A percentile compares a stretch with the other conserved stretches of the same genome.
Conservation (phyloP, 805 yeast species). For the Starmerella asiatica region DNA sequence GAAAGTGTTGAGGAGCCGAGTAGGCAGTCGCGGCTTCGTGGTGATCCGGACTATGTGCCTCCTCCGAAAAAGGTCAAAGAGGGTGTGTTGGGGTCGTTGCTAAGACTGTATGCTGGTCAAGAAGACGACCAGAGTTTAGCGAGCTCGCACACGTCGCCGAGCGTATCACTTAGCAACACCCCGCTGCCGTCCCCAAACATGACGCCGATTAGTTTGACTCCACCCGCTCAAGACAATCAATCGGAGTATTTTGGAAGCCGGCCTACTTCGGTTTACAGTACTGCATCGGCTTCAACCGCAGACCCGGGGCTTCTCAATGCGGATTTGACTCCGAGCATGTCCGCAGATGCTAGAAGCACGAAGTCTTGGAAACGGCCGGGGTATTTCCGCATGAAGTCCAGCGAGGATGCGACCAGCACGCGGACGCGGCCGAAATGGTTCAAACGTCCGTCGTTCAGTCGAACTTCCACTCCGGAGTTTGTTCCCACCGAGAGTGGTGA, state of each 20-base stretch:
- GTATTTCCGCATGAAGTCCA: slow-evolving; percentile 16
- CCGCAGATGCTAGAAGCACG: background rate
- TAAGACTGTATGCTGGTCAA: slow-evolving; percentile 43
- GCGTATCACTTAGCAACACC: slow-evolving; percentile 4
- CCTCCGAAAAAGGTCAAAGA: slow-evolving; percentile 60
- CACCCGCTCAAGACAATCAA: background rate
- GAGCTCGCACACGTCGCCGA: slow-evolving; percentile 4
- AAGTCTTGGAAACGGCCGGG: slow-evolving; percentile 17
- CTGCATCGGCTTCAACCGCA: background rate
- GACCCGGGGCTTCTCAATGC: too few species aligned
- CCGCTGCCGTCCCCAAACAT: slow-evolving; percentile 4
- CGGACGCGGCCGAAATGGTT: slow-evolving; percentile 24
- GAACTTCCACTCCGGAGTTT: slow-evolving; percentile 18
- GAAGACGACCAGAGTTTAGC: slow-evolving; percentile 16
- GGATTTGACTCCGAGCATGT: too few species aligned
- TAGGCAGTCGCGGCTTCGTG: slow-evolving; percentile 18
- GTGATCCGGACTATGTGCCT: slow-evolving; percentile 37
- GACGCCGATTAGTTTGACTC: background rate
- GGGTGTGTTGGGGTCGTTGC: slow-evolving; percentile 70
- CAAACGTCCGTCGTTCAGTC: slow-evolving; percentile 18
- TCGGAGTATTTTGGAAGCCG: background rate
- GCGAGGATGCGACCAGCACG: slow-evolving; percentile 16
- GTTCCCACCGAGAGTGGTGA: slow-evolving; percentile 16
- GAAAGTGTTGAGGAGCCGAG: slow-evolving; percentile 13
- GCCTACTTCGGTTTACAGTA: background rate